Evolutionary conservation across 345 rosid species (phyloP).

Genomic region (Salix viminalis): DNA sequence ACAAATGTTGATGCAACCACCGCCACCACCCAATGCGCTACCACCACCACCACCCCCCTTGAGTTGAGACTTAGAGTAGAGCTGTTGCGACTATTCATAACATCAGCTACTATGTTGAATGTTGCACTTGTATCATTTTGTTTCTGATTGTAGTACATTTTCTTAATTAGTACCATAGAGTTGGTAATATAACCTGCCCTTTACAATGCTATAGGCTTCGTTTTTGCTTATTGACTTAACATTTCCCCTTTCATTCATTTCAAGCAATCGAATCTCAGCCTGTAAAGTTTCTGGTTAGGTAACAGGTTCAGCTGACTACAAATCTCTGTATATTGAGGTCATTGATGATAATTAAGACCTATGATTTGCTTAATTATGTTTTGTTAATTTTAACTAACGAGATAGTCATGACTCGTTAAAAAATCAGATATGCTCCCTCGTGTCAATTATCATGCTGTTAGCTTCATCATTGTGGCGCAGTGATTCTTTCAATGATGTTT

Average conservation of each 20-base stretch:
- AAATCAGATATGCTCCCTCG: too few relatives aligned
- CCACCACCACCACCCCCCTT: constrained; percentile 22
- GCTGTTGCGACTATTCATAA: neutral
- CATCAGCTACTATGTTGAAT: neutral
- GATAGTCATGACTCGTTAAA: neutral
- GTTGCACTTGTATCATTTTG: neutral
- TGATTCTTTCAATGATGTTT: too few relatives aligned
- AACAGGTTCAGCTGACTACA: neutral
- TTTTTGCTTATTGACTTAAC: neutral
- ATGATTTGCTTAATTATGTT: neutral
- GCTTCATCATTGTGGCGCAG: too few relatives aligned
- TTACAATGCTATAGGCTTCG: neutral
- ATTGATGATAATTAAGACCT: neutral
- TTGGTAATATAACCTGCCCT: neutral
- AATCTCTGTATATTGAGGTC: neutral
- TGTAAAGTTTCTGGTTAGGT: neutral
- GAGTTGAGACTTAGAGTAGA: constrained; percentile 7
- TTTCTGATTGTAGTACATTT: neutral
- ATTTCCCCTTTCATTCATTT: neutral
- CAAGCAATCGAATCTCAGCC: neutral
- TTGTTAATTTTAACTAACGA: neutral
- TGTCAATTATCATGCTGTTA: too few relatives aligned
- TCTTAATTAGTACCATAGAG: neutral
- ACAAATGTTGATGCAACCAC: constrained; percentile 72
- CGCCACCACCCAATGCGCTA: constrained; percentile 30